A percentile compares a stretch with the other conserved stretches of the same genome.
These are phyloP conservation scores for Astraeus odoratus DNA, from an alignment of 768 basidiomycete genomes.

Conservation along the genomic window DNA sequence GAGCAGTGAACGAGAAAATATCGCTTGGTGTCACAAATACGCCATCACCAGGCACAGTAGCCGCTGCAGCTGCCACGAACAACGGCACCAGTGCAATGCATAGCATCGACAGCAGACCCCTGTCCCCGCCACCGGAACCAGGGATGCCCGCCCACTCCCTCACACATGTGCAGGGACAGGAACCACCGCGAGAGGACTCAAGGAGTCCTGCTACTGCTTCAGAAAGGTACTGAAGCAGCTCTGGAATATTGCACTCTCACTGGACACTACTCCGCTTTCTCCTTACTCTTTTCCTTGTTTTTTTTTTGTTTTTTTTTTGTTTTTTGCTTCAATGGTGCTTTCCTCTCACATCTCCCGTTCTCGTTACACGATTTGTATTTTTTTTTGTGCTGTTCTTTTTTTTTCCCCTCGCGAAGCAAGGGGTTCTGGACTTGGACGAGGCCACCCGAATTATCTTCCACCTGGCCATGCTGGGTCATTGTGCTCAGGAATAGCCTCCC, in stretches of 20 bases:
- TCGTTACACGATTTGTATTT: conserved; percentile 27
- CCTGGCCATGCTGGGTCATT: conserved; percentile 30
- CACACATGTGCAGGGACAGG: conserved; percentile 51
- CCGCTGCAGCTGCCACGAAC: background rate
- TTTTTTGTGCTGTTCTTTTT: conserved; percentile 26
- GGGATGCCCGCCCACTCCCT: conserved; percentile 42
- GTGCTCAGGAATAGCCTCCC: conserved; percentile 13
- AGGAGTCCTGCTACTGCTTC: conserved; percentile 30
- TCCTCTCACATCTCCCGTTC: conserved; percentile 26
- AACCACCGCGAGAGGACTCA: conserved; percentile 58
- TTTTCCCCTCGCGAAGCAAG: conserved; percentile 20
- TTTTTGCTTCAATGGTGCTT: conserved; percentile 29
- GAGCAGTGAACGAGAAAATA: conserved; percentile 78
- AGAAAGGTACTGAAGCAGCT: conserved; percentile 25
- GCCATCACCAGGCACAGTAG: conserved; percentile 42
- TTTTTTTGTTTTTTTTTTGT: conserved; percentile 29
- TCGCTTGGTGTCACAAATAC: conserved; percentile 55
- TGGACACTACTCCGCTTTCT: conserved; percentile 22
- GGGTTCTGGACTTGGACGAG: conserved; percentile 13
- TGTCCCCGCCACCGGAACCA: conserved; percentile 61
- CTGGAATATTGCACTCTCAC: conserved; percentile 14
- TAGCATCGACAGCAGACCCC: conserved; percentile 39
- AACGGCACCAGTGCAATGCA: conserved; percentile 15
- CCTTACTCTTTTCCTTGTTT: conserved; percentile 9
- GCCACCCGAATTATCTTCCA: conserved; percentile 21